These are phyloP conservation scores for Senna tora DNA, from an alignment of 306 rosid species.

Conservation along the genomic window DNA sequence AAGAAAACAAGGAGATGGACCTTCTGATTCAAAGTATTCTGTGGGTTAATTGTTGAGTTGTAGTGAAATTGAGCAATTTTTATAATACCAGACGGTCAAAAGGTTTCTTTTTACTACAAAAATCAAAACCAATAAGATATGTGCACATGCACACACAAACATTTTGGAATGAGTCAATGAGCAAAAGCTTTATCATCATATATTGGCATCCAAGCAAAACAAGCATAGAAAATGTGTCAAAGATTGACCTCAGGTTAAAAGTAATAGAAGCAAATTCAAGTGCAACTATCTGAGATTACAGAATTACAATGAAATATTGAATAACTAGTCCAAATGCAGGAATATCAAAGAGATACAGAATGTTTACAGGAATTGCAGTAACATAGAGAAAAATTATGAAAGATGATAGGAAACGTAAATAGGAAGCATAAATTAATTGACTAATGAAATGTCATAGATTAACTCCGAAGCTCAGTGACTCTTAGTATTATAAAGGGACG, in stretches of 20 bases:
- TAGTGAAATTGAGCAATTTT: background rate
- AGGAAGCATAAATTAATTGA: background rate
- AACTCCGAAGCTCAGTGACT: too few species aligned
- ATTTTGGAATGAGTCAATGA: background rate
- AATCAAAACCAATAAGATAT: slow-evolving; percentile 7
- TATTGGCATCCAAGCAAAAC: background rate
- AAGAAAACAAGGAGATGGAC: slow-evolving; percentile 9
- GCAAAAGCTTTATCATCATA: background rate
- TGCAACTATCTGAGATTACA: background rate
- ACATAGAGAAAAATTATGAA: slow-evolving; percentile 10
- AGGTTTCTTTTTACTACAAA: slow-evolving; percentile 10
- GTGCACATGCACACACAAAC: background rate
- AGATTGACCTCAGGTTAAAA: background rate
- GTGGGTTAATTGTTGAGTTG: slow-evolving; percentile 13
- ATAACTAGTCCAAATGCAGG: slow-evolving; percentile 12
- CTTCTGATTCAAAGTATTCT: background rate
- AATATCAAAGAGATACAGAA: background rate
- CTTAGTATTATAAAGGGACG: too few species aligned
- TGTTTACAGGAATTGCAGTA: background rate
- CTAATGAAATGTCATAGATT: too few species aligned
- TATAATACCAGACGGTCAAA: slow-evolving; percentile 13
- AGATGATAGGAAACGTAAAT: background rate
- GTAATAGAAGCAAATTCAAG: background rate
- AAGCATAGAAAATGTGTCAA: background rate
- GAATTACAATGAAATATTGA: slow-evolving; percentile 7